Evolutionary conservation across 768 basidiomycete genomes (phyloP).

Genomic region (Steccherinum ochraceum): DNA sequence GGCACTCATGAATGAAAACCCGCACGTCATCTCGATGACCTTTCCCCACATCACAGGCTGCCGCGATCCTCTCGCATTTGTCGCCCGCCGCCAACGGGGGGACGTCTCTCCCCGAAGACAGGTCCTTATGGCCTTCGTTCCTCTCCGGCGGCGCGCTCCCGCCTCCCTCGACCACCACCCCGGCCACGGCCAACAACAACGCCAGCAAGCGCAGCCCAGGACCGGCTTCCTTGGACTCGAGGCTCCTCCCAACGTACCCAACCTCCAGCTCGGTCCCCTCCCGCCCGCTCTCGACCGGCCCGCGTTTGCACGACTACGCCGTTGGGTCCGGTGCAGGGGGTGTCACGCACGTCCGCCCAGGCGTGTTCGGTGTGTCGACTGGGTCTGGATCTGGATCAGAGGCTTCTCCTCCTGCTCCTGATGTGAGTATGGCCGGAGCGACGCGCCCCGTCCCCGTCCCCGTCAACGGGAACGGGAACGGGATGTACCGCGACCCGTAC

Average conservation of each 20-base stretch:
- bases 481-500: constrained; percentile 27
- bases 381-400: constrained; percentile 4
- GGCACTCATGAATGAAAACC: no score
- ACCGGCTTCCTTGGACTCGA: constrained; percentile 13
- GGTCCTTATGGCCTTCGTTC: constrained; percentile 87
- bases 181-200: constrained; percentile 10
- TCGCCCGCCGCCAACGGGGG: constrained; percentile 57
- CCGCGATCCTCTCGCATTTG: constrained; percentile 89
- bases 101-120: constrained; percentile 87
- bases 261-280: constrained; percentile 45
- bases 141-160: constrained; percentile 67
- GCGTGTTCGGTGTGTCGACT: constrained; percentile 38
- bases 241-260: constrained; percentile 17
- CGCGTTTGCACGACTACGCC: constrained; percentile 62
- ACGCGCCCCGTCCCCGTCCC: constrained; percentile 34
- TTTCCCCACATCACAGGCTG: constrained; percentile 49
- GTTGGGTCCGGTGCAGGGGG: constrained; percentile 34
- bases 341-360: constrained; percentile 57
- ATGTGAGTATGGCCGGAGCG: constrained; percentile 20
- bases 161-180: constrained; percentile 27
- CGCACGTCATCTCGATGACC: constrained; percentile 2
- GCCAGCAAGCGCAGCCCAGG: no score
- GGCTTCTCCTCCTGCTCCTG: constrained; percentile 3
- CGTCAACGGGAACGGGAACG: constrained; percentile 12
- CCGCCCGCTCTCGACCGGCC: constrained; percentile 35